Evolutionary conservation across 495 filamentous ascomycete genomes (phyloP), one percentile per base, ranked within the genome.

Genomic region (Pseudoneurospora amorphoporcata): DNA sequence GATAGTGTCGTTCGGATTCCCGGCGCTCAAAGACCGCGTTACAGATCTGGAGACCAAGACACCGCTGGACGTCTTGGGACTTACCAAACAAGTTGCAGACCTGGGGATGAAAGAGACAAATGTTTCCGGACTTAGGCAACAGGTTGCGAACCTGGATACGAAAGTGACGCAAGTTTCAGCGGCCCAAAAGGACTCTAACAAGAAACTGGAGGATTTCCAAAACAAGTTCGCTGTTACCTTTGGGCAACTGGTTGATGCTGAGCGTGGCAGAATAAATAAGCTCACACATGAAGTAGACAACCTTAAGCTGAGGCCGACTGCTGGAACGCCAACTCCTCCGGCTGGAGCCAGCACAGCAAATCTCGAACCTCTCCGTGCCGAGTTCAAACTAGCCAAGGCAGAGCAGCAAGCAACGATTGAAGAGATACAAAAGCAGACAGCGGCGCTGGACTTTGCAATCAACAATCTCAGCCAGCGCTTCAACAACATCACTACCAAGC

Each of bases 401-500:
- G 32, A 71, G 42, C 42, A 58, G 19, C 42, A 45, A 68, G 29
- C 29, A 39, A 68, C 8, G 69, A 23, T 65, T 16, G 70, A 68
- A n/a, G 70, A 68, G 17, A 32, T 35, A 12, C 19, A 68, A 12
- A 9, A 65, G 8, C 17, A 39, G 39, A 3, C 35, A 8, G 12
- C 16, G 5, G 68, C 29, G 23, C 23, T 72, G 37, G 43, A 68
- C 41, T 29, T 73, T 38, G 69, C 70, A 35, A 68, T 75, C 39
- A 68, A 45, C 10, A 53, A 37, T 1, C 65, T 81, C 16, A 72
- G 79, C 58, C 58, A 73, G 10, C 75, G 73, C 8, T 81, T 68
- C 35, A 77, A 76, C 69, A 82, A 81, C 40, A 40, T 82, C 14
- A 68, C 76, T 19, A 80, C 79, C 17, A 75, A 74, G 35, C 43